A percentile compares a stretch with the other conserved stretches of the same genome.
These are phyloP conservation scores for Solanum hybrid DNA, from an alignment of 305 asterid species.

Conservation along the genomic window DNA sequence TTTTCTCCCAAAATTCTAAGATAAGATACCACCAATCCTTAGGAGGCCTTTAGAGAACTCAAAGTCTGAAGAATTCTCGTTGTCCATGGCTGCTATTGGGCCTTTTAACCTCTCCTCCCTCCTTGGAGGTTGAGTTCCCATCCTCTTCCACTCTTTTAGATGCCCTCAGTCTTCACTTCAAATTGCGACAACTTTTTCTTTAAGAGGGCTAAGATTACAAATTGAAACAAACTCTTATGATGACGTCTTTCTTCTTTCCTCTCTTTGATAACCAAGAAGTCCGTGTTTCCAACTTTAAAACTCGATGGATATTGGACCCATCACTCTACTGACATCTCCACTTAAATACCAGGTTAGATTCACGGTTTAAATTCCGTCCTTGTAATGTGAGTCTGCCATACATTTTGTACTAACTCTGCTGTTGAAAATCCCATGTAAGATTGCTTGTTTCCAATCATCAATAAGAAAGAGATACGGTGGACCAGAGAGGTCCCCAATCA, in stretches of 20 bases:
- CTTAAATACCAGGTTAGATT: not conserved
- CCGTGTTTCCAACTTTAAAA: not conserved
- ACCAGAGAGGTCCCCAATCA: not conserved
- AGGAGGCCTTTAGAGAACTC: not conserved
- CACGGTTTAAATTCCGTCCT: not conserved
- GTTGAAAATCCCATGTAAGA: not conserved
- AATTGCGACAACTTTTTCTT: not conserved
- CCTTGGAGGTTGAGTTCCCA: not conserved
- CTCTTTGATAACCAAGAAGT: not conserved
- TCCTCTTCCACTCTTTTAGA: not conserved
- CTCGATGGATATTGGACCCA: not conserved
- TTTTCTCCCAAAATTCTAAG: not conserved
- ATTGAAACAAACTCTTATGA: not conserved
- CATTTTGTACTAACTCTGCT: not conserved
- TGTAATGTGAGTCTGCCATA: not conserved
- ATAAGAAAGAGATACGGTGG: not conserved
- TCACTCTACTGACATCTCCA: not conserved
- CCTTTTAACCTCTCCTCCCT: not conserved
- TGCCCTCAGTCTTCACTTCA: not conserved
- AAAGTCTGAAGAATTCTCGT: not conserved
- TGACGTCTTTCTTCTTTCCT: not conserved
- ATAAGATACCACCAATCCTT: not conserved
- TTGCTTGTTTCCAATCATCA: not conserved
- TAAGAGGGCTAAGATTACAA: not conserved
- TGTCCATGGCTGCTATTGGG: not conserved